Conservation (phyloP, 495 filamentous ascomycete genomes). For the Rhypophila decipiens region DNA sequence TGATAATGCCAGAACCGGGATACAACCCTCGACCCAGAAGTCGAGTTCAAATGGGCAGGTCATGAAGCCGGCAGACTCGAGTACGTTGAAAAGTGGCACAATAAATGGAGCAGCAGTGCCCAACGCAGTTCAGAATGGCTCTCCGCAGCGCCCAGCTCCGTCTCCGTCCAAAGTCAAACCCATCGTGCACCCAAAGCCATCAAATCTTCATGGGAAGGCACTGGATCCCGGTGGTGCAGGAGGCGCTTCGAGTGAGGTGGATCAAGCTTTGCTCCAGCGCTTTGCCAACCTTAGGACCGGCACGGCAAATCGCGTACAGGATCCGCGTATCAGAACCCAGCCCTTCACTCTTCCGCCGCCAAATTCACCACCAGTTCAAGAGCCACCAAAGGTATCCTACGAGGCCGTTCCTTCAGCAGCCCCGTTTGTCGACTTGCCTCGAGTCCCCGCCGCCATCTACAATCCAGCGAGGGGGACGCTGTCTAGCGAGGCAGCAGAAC, state of each 20-base stretch:
- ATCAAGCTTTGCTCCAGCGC: conserved; percentile 46
- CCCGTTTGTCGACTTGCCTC: conserved; percentile 57
- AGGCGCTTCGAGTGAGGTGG: conserved; percentile 4
- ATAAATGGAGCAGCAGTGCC: background rate
- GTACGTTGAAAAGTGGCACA: background rate
- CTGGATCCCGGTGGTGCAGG: conserved; percentile 18
- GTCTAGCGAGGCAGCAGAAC: conserved; percentile 43
- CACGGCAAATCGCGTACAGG: conserved; percentile 17
- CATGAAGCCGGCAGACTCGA: background rate
- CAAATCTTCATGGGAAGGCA: conserved; percentile 51
- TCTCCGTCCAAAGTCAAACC: conserved; percentile 37
- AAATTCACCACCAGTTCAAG: background rate
- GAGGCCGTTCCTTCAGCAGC: conserved; percentile 9
- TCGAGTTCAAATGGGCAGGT: conserved; percentile 1
- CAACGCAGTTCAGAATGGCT: conserved; percentile 10
- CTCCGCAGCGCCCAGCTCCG: conserved; percentile 2
- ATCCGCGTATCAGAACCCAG: conserved; percentile 36
- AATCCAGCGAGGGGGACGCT: conserved; percentile 60
- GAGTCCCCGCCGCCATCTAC: conserved; percentile 78
- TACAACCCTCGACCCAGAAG: conserved; percentile 24
- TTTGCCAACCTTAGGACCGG: conserved; percentile 52
- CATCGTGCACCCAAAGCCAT: conserved; percentile 55
- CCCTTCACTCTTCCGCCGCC: background rate
- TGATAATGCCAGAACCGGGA: conserved; percentile 54
- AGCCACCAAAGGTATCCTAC: background rate